Evolutionary conservation across 1,284 basidiomycete genomes (phyloP).

Genomic region (Xanthoconium separans): DNA sequence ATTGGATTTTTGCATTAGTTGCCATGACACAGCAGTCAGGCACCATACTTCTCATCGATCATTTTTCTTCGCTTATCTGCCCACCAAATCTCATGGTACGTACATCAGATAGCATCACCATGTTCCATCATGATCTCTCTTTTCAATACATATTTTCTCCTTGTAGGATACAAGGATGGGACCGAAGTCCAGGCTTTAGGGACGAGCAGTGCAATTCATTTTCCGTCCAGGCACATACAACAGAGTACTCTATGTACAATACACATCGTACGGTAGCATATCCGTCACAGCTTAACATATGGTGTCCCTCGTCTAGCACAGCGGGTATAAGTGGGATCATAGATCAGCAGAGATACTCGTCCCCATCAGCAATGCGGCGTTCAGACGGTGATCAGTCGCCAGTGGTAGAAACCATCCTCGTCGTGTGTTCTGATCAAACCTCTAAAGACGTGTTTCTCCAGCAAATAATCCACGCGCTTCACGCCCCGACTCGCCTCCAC

Average conservation of each 20-base stretch:
- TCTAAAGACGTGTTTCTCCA: slow-evolving; percentile 50
- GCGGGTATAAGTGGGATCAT: neutral
- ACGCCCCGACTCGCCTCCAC: slow-evolving; percentile 52
- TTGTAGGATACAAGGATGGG: no score
- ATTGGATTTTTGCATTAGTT: neutral
- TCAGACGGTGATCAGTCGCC: slow-evolving; percentile 37
- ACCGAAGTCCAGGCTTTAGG: no score
- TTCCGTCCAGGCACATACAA: neutral
- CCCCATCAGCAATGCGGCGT: neutral
- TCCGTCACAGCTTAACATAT: neutral
- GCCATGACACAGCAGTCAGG: no score
- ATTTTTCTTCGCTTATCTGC: no score
- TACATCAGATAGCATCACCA: no score
- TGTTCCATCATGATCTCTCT: no score
- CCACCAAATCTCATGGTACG: no score
- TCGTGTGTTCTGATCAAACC: slow-evolving; percentile 46
- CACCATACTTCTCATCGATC: no score
- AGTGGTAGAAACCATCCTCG: slow-evolving; percentile 38
- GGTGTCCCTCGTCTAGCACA: neutral
- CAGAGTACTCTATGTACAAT: no score
- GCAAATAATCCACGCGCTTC: slow-evolving; percentile 58
- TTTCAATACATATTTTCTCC: no score
- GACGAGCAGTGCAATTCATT: neutral
- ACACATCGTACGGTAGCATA: neutral
- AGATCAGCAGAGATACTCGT: neutral